A percentile compares a stretch with the other conserved stretches of the same genome.
These are phyloP conservation scores for Candida cerambycidarum DNA, from an alignment of 805 yeast species.

Conservation along the genomic window DNA sequence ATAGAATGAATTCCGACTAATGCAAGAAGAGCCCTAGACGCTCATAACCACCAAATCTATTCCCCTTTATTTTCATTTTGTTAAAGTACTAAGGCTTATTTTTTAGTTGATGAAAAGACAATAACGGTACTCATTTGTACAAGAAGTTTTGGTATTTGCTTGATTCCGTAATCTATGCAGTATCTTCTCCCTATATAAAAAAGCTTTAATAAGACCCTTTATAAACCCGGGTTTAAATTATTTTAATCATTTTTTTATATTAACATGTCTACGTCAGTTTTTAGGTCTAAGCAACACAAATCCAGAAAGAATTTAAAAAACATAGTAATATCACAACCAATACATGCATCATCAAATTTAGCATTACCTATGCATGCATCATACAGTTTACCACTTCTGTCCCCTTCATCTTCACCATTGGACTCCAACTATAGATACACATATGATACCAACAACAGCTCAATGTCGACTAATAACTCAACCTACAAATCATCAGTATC, in stretches of 20 bases:
- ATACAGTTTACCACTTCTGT: too few species aligned
- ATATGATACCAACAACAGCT: background rate
- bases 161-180: too few species aligned
- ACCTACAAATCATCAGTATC: background rate
- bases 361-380: background rate
- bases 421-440: background rate
- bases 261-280: constrained; percentile 23
- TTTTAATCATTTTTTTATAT: background rate
- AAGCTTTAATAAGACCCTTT: background rate
- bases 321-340: constrained; percentile 21
- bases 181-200: too few species aligned
- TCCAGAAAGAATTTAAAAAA: constrained; percentile 27
- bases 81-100: background rate
- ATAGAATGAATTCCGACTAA: background rate
- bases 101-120: too few species aligned
- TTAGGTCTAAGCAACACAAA: constrained; percentile 23
- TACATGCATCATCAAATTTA: background rate
- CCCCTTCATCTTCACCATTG: too few species aligned
- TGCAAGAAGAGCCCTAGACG: background rate
- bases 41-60: background rate
- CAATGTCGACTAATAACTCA: background rate
- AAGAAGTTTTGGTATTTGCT: too few species aligned
- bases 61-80: too few species aligned
- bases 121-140: too few species aligned
- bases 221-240: background rate